Conservation (phyloP, 2,329 filamentous ascomycete genomes). For the Geoglossum cookeanum region DNA sequence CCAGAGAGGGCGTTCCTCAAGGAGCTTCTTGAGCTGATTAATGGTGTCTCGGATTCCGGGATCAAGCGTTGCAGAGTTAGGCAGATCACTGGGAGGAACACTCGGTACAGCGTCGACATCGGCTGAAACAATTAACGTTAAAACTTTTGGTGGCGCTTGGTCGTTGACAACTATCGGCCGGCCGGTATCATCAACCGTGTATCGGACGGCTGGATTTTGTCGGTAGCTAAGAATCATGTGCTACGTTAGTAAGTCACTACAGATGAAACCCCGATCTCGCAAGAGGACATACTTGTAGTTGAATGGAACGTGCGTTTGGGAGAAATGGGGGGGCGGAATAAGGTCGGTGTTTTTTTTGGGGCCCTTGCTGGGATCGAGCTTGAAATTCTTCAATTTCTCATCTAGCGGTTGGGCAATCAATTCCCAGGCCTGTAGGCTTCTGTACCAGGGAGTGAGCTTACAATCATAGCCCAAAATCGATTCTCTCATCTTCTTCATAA, state of each 20-base stretch:
- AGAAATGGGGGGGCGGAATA: constrained; percentile 62
- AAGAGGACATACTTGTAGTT: constrained; percentile 28
- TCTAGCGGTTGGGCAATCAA: constrained; percentile 15
- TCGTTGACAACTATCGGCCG: constrained; percentile 39
- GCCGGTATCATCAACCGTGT: constrained; percentile 34
- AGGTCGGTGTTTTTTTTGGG: constrained; percentile 44
- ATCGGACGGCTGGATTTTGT: constrained; percentile 64
- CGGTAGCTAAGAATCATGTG: constrained; percentile 48
- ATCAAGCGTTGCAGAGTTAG: constrained; percentile 29
- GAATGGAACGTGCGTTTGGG: constrained; percentile 55
- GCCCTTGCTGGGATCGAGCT: constrained; percentile 43
- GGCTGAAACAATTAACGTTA: constrained; percentile 37
- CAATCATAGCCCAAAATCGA: constrained; percentile 53
- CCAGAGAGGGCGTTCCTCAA: constrained; percentile 64
- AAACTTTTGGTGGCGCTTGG: constrained; percentile 37
- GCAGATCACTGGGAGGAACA: constrained; percentile 36
- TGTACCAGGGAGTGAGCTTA: constrained; percentile 20
- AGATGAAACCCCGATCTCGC: neutral
- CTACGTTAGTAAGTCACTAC: constrained; percentile 7
- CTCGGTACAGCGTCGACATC: constrained; percentile 43
- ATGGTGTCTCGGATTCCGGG: constrained; percentile 45
- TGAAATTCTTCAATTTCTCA: constrained; percentile 43
- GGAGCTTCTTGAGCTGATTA: constrained; percentile 40
- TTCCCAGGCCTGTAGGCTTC: neutral
- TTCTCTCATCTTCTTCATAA: constrained; percentile 52